A percentile compares a stretch with the other conserved stretches of the same genome.
Evolutionary conservation across 2,329 filamentous ascomycete species (phyloP).

Genomic region (Ramichloridium luteum): DNA sequence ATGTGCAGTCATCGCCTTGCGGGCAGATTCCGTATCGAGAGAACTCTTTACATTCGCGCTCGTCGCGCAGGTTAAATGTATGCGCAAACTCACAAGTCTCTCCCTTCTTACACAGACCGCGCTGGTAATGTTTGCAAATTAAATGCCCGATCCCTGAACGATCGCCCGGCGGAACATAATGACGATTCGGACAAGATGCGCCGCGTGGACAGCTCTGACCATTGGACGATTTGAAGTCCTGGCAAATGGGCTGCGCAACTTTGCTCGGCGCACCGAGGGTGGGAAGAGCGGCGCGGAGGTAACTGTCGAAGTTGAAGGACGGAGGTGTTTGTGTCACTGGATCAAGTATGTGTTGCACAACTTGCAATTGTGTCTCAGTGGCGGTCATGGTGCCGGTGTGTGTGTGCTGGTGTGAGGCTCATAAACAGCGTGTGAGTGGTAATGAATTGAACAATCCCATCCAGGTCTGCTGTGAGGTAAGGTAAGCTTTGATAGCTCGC

Average conservation of each 20-base stretch:
- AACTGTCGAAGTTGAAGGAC: slow-evolving; percentile 24
- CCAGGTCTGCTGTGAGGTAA: too few relatives aligned
- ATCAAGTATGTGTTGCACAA: slow-evolving; percentile 18
- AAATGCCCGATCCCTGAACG: slow-evolving; percentile 36
- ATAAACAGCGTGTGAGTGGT: too few relatives aligned
- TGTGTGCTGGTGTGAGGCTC: too few relatives aligned
- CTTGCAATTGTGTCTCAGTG: too few relatives aligned
- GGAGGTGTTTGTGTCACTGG: slow-evolving; percentile 16
- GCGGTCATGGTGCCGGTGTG: too few relatives aligned
- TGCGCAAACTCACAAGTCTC: slow-evolving; percentile 95
- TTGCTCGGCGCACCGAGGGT: slow-evolving; percentile 25
- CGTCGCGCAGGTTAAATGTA: slow-evolving; percentile 95
- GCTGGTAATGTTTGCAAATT: slow-evolving; percentile 98
- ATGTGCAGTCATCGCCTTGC: slow-evolving; percentile 81
- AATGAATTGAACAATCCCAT: too few relatives aligned
- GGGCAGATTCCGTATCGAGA: slow-evolving; percentile 87
- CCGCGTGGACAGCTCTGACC: slow-evolving; percentile 70
- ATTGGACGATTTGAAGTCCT: slow-evolving; percentile 71
- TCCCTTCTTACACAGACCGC: slow-evolving; percentile 94
- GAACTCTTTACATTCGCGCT: slow-evolving; percentile 98
- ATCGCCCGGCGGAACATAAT: slow-evolving; percentile 43
- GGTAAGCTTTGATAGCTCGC: too few relatives aligned
- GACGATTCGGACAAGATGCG: slow-evolving; percentile 72
- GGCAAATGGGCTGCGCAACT: slow-evolving; percentile 54
- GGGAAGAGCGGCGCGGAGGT: slow-evolving; percentile 20